Base-by-base conservation (phyloP, 2,329 filamentous ascomycete genomes). In the Colletotrichum aenigma region DNA sequence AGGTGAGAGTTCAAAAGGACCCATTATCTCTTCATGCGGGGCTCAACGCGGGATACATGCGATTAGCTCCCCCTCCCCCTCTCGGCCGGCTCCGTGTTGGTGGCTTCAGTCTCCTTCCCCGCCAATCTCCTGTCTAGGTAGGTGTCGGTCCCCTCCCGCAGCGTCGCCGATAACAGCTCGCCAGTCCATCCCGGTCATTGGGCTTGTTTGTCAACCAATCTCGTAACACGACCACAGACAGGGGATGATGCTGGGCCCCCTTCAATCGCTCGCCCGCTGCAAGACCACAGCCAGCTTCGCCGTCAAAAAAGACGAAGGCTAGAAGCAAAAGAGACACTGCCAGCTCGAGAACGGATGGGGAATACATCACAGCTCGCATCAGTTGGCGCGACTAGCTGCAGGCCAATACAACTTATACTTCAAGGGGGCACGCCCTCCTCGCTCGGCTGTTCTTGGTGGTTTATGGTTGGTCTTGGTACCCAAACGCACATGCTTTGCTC, bases 341-440 rank as follows among this genome's bases (percentile, higher is more conserved):
- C 26, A 60, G 30, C 13, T 32, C 28, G 58, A 61, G 69, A 72
- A 75, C 70, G 30, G 70, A 73, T 75, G 70, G 64, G 56, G 43
- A 21, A 62, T 36, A 24, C 34, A 66, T 55, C 58, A 74, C 62
- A 66, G 48, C 70, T 34, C 32, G 64, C 43, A 64, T 73, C 64
- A 21, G 70, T 68, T 16, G 16, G 56, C 65, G 73, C 64, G 60
- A 65, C 34, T 43, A 72, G 43, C 61, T 36, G 30, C 56, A 66
- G 69, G 26, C 30, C 68, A 69, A 73, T 73, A 75, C 74, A 73
- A 43, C 30, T 73, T 74, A 73, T 73, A 75, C 74, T 75, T 74
- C 74, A 75, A 75, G 74, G 74, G 74, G 74, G 74, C 70, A 75
- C 70, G 34, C 67, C 68, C 43, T 52, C 43, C 43, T 75, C 73